Evolutionary conservation across 2,329 filamentous ascomycete species (phyloP), one percentile per base, ranked within the genome.

Genomic region (Aspergillus novoparasiticus): DNA sequence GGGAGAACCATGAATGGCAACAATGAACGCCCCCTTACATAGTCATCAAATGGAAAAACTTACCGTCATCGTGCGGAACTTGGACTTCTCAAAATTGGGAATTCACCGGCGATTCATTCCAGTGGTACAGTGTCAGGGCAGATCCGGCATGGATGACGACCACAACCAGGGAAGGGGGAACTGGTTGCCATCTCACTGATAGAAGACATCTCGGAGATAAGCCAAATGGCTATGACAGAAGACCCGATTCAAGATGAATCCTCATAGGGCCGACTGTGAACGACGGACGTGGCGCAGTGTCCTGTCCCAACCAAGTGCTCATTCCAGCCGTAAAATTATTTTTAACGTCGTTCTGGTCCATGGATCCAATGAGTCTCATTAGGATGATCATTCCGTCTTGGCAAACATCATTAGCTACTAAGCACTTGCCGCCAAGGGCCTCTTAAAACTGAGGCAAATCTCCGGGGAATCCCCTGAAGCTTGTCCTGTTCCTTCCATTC

Each of bases 361-460:
- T 58, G 58, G 62, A 54, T 53, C 51, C 53, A 57, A 28, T 28
- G 39, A 39, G 30, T 51, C 11, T 45, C 57, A 41, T 55, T 45
- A 21, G 9, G 65, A 65, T 66, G 63, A 58, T 58, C 55, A 55
- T 46, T 46, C 48, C 48, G 55, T 43, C 64, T 67, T 67, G 65
- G 65, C 65, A 57, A 43, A 30, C 61, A 64, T 67, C 64, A 66
- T 62, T 56, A 48, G 54, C 32, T 28, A 57, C 34, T 26, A 53
- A 36, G 51, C 19, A 39, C 59, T 30, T 60, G 59, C 65, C 65
- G 65, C 64, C 64, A 66, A 62, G 60, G 36, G 34, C 39, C n/a
- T 59, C 57, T 61, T 64, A 65, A 62, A 63, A 62, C 39, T 51
- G 45, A 55, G 36, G 26, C 56, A 59, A 46, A 57, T 45, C 32